Base-by-base conservation (phyloP, 2,329 filamentous ascomycete genomes). In the Trichoderma aggressivum region DNA sequence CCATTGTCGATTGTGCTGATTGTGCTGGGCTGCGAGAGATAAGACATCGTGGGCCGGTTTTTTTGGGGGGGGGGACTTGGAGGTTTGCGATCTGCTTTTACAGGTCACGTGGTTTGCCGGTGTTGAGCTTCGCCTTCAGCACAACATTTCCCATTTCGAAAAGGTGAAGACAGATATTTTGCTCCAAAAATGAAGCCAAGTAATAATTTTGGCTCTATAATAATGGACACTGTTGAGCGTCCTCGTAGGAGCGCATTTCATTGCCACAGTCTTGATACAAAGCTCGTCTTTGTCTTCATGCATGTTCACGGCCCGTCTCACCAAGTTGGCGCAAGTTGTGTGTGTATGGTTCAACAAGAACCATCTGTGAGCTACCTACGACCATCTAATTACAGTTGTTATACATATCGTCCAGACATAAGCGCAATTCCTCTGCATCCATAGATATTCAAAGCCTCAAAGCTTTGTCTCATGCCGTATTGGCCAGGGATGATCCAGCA, bases 1-100 rank as follows among this genome's bases (percentile, higher is more conserved):
- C 76, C 81, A 82, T 82, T 21, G 70, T 50, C 34, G 60, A 28
- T 71, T 71, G 36, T 18, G 28, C 18, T 64, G 36, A 26, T 58
- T 47, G 34, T 59, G 32, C 39, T 70, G 26, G 47, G 43, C 56
- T 69, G 66, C 56, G 16, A 21, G 30, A 69, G 66, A 14, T 30
- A 28, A 28, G 39, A 58, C 56, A 21, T n/a, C n/a, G n/a, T 34
- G 28, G 56, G 56, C 56, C 56, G 56, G 39, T 28, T 32, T 26
- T 60, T 61, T 69, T 61, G n/a, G 36, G 56, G 64, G 26, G 3
- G n/a, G n/a, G n/a, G n/a, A n/a, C n/a, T 10, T 43, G 39, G 39
- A 43, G 39, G 39, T 66, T 56, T 43, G 53, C 53, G 8, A 68
- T 59, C 53, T 34, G 24, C 34, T 24, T 30, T 71, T 60, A 16